Evolutionary conservation across 768 basidiomycete species (phyloP).

Genomic region (Lentinula guzmanii): DNA sequence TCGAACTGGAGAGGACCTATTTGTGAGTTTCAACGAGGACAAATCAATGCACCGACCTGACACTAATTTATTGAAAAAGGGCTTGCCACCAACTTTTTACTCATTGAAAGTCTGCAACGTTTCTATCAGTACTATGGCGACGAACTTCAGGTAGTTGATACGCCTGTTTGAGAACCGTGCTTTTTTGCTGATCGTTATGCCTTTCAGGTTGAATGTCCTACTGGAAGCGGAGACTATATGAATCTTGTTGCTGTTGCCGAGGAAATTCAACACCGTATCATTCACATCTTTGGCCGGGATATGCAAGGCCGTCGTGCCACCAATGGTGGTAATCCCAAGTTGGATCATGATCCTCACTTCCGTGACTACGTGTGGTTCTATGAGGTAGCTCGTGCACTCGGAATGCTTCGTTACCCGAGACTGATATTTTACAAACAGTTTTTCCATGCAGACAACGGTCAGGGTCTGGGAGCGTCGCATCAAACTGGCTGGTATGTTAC

Average conservation of each 20-base stretch:
- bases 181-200: neutral
- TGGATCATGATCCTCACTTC: constrained; percentile 93
- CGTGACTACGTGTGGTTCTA: constrained; percentile 96
- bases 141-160: constrained; percentile 53
- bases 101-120: constrained; percentile 93
- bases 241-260: constrained; percentile 90
- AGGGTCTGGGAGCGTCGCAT: constrained; percentile 94
- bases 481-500: constrained; percentile 87
- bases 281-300: constrained; percentile 97
- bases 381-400: constrained; percentile 49
- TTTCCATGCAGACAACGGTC: constrained; percentile 92
- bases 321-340: constrained; percentile 82
- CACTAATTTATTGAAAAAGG: constrained; percentile 36
- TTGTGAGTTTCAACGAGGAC: constrained; percentile 36
- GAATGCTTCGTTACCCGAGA: neutral
- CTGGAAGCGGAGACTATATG: constrained; percentile 97
- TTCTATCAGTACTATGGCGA: constrained; percentile 99
- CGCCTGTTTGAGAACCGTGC: neutral
- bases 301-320: constrained; percentile 79
- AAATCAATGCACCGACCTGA: neutral
- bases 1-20: constrained; percentile 97
- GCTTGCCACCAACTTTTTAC: constrained; percentile 93
- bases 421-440: constrained; percentile 42
- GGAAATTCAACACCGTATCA: constrained; percentile 98
- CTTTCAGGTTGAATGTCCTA: constrained; percentile 83